phyloP scores from a whole-genome alignment of 2,329 filamentous ascomycete species.

The Thelonectria discophora region DNA sequence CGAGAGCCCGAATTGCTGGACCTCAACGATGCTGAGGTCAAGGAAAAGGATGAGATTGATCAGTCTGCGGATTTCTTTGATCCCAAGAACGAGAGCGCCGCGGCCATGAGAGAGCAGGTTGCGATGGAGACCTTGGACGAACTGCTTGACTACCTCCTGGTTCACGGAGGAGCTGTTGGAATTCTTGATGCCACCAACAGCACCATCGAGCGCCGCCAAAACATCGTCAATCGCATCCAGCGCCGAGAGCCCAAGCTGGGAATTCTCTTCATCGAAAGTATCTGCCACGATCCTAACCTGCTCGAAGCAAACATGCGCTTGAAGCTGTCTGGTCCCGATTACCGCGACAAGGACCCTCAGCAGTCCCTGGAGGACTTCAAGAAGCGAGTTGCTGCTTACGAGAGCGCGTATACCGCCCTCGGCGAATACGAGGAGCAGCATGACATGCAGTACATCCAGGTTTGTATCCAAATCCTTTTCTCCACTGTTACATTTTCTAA shows the following conservation, averaged over 20 bases:
- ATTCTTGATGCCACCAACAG: constrained; percentile 98
- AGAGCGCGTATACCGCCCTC: constrained; percentile 91
- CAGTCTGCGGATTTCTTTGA: constrained; percentile 96
- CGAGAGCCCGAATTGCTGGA: constrained; percentile 52
- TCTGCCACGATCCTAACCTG: constrained; percentile 84
- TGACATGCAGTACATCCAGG: constrained; percentile 91
- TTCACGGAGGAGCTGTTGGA: constrained; percentile 84
- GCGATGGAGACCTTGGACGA: constrained; percentile 94
- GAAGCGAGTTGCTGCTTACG: constrained; percentile 89
- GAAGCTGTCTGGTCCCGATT: constrained; percentile 95
- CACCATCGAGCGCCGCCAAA: constrained; percentile 83
- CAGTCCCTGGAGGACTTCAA: constrained; percentile 91
- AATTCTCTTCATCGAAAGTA: constrained; percentile 93
- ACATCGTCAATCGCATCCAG: constrained; percentile 85
- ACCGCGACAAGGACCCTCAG: constrained; percentile 89
- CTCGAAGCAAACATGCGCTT: constrained; percentile 97
- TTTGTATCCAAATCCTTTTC: constrained; percentile 40
- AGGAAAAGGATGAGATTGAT: constrained; percentile 66
- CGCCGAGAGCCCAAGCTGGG: constrained; percentile 85
- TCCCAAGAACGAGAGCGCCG: constrained; percentile 82
- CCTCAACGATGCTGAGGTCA: constrained; percentile 42
- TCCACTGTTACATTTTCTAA: constrained; percentile 37
- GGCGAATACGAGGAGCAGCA: constrained; percentile 91
- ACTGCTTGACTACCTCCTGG: constrained; percentile 86
- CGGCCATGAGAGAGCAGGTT: constrained; percentile 87